Evolutionary conservation across 164 flowering plant species (phyloP).

Genomic region (Protea cynaroides): DNA sequence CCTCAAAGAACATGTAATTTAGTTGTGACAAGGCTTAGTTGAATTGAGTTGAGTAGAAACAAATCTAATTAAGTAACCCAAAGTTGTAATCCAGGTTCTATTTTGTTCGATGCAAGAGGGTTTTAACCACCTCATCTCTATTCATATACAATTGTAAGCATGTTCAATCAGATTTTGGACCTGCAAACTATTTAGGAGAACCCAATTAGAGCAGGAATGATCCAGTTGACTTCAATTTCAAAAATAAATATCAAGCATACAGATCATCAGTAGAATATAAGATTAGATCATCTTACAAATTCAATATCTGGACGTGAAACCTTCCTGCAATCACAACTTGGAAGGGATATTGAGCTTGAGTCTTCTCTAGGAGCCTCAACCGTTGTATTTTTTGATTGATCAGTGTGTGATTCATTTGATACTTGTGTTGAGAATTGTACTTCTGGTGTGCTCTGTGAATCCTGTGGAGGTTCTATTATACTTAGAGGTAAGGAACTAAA

Average conservation of each 20-base stretch:
- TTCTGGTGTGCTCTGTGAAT: slow-evolving; percentile 45
- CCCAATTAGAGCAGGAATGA: not conserved
- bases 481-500: not conserved
- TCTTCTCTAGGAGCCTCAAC: slow-evolving; percentile 58
- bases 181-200: slow-evolving; percentile 31
- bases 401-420: slow-evolving; percentile 68
- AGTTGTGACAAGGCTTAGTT: too few species aligned
- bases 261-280: not conserved
- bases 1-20: not conserved
- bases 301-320: slow-evolving; percentile 87
- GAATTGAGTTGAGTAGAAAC: not conserved
- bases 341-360: slow-evolving; percentile 63
- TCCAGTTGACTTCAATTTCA: not conserved
- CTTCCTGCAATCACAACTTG: slow-evolving; percentile 71
- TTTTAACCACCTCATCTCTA: slow-evolving; percentile 83
- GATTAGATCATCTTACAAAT: slow-evolving; percentile 42
- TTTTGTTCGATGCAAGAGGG: slow-evolving; percentile 80
- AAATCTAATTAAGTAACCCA: too few species aligned
- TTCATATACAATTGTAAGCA: slow-evolving; percentile 94
- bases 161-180: slow-evolving; percentile 94
- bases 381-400: slow-evolving; percentile 44
- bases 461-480: slow-evolving; percentile 23
- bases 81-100: slow-evolving; percentile 92
- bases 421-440: slow-evolving; percentile 43
- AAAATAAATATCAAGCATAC: not conserved